phyloP scores from a whole-genome alignment of 1,139 yeast species.

The Lodderomyces pseudojiufengensis region DNA sequence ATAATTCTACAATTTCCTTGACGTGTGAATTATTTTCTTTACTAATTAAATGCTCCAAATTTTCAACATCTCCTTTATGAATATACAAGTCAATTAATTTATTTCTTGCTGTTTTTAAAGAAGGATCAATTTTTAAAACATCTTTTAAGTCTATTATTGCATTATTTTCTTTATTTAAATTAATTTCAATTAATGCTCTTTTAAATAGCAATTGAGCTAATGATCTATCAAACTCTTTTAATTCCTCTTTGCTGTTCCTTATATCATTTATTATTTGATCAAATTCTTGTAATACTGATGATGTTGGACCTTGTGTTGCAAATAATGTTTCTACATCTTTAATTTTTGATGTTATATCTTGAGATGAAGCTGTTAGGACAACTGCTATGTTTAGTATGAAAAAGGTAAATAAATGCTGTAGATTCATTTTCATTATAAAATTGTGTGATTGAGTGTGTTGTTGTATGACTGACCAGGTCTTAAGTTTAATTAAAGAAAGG shows the following conservation, averaged over 20 bases:
- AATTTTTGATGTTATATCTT: constrained; percentile 7
- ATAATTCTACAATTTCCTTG: constrained; percentile 15
- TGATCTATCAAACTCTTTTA: constrained; percentile 2
- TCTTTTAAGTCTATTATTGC: constrained; percentile 47
- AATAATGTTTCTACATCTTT: constrained; percentile 14
- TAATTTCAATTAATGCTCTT: constrained; percentile 51
- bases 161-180: constrained; percentile 42
- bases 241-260: constrained; percentile 5
- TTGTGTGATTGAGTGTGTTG: too few relatives aligned
- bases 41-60: constrained; percentile 15
- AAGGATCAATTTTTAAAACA: constrained; percentile 39
- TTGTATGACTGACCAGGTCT: too few relatives aligned
- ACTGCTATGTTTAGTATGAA: too few relatives aligned
- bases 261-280: constrained; percentile 19
- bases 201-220: constrained; percentile 45
- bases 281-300: constrained; percentile 22
- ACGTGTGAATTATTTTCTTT: constrained; percentile 15
- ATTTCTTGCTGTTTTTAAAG: constrained; percentile 39
- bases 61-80: constrained; percentile 42
- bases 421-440: too few relatives aligned
- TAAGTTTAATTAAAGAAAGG: too few relatives aligned
- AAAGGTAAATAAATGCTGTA: too few relatives aligned
- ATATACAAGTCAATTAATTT: constrained; percentile 43
- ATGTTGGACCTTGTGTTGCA: constrained; percentile 25
- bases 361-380: neutral